phyloP scores from a whole-genome alignment of 169 alveolate genomes.

The Amoebophrya sp. region DNA sequence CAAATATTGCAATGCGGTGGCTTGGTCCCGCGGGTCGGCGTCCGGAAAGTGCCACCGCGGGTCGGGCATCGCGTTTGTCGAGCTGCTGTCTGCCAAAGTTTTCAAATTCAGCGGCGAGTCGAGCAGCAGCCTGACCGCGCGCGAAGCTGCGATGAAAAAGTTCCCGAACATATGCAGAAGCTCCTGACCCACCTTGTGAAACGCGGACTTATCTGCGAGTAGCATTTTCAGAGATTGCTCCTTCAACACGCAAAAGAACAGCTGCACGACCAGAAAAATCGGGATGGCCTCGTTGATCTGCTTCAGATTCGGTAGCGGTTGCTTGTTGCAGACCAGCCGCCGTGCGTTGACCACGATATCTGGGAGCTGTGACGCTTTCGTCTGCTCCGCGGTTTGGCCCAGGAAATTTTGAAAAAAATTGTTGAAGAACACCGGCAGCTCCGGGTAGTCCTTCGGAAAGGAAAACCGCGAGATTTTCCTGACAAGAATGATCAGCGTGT shows the following conservation, averaged over 20 bases:
- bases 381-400: too few species aligned
- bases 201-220: neutral
- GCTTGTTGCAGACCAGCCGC: too few species aligned
- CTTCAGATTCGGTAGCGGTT: too few species aligned
- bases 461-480: neutral
- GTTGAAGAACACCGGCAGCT: neutral
- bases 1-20: too few species aligned
- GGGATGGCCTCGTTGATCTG: neutral
- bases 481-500: neutral
- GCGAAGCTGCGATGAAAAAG: neutral
- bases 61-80: too few species aligned
- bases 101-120: neutral
- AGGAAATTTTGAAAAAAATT: neutral
- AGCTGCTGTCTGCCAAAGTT: neutral
- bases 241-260: neutral
- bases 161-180: neutral
- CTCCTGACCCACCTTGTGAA: neutral
- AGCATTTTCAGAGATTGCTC: neutral
- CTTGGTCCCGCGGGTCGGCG: too few species aligned
- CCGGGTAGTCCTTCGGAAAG: neutral
- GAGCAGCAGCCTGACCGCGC: neutral
- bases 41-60: too few species aligned
- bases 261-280: neutral
- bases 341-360: too few species aligned
- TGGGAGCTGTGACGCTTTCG: too few species aligned